phyloP scores from a whole-genome alignment of 495 filamentous ascomycete genomes.

The Lophium mytilinum region DNA sequence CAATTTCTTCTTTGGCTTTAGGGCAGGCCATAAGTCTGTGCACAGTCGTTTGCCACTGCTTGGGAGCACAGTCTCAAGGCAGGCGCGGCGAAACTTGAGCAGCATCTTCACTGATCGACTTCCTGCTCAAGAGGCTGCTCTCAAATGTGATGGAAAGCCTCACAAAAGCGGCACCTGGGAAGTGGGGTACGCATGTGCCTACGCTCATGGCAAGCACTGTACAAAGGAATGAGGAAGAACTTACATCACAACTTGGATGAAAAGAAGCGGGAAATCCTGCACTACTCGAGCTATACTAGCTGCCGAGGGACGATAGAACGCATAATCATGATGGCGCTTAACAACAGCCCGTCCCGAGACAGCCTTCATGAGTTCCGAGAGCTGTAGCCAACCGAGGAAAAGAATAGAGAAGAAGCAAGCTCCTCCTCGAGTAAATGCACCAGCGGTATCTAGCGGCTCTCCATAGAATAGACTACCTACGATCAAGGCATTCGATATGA shows the following conservation, averaged over 20 bases:
- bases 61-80: no score
- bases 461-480: conserved; percentile 67
- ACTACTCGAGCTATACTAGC: conserved; percentile 60
- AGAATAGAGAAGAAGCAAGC: conserved; percentile 65
- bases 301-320: conserved; percentile 72
- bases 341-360: conserved; percentile 57
- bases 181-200: no score
- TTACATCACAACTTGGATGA: conserved; percentile 54
- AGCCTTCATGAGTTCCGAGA: conserved; percentile 63
- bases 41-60: no score
- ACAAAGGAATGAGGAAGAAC: background rate
- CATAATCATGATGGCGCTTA: conserved; percentile 59
- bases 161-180: no score
- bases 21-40: no score
- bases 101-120: no score
- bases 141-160: background rate
- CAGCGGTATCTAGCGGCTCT: conserved; percentile 52
- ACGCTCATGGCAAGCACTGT: no score
- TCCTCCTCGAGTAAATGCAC: conserved; percentile 62
- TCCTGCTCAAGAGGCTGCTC: background rate
- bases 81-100: no score
- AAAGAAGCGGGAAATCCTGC: conserved; percentile 58
- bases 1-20: no score
- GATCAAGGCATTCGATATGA: conserved; percentile 65
- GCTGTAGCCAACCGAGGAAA: conserved; percentile 68